Evolutionary conservation across 2,329 filamentous ascomycete species (phyloP).

Genomic region (Penicillium glabrum): DNA sequence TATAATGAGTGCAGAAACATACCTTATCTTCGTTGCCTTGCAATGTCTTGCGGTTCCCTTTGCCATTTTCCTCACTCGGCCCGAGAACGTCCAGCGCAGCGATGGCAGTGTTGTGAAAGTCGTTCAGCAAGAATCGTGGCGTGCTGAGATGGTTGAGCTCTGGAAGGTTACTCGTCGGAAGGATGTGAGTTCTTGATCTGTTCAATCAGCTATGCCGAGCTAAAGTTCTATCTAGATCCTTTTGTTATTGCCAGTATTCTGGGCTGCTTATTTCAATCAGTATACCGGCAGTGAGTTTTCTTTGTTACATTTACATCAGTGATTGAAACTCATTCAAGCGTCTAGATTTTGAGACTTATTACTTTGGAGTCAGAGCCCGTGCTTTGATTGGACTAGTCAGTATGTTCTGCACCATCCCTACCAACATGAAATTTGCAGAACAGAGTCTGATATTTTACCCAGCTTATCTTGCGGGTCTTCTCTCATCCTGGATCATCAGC

Average conservation of each 20-base stretch:
- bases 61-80: conserved; percentile 40
- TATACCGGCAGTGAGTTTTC: conserved; percentile 36
- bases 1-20: conserved; percentile 29
- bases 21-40: conserved; percentile 46
- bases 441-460: background rate
- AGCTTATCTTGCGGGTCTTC: conserved; percentile 42
- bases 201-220: conserved; percentile 12
- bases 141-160: conserved; percentile 41
- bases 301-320: background rate
- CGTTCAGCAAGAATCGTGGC: conserved; percentile 38
- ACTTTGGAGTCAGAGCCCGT: conserved; percentile 48
- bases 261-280: conserved; percentile 48
- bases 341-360: conserved; percentile 52
- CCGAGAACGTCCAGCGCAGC: conserved; percentile 44
- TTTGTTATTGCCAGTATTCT: conserved; percentile 46
- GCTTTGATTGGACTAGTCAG: conserved; percentile 50
- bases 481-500: conserved; percentile 49
- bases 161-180: conserved; percentile 26
- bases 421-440: background rate
- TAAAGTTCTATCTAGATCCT: conserved; percentile 30
- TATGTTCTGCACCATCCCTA: conserved; percentile 4
- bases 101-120: conserved; percentile 44
- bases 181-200: conserved; percentile 11
- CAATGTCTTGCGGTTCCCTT: conserved; percentile 39
- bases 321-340: background rate